Evolutionary conservation across 441 rosid species (phyloP).

Genomic region (Euphorbia neoarborescens): DNA sequence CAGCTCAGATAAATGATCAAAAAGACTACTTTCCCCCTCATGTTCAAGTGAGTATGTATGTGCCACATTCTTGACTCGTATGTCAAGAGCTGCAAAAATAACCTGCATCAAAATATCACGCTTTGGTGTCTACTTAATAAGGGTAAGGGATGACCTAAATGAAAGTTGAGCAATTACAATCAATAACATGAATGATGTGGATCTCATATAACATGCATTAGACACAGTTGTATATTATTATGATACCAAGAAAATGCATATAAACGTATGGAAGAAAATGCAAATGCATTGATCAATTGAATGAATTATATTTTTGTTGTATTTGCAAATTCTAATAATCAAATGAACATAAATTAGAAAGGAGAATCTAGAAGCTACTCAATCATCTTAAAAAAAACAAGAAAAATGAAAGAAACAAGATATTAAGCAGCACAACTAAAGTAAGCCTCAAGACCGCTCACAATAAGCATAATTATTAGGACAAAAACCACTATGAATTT

Average conservation of each 20-base stretch:
- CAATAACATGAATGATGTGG: not conserved
- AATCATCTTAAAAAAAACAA: not conserved
- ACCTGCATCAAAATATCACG: slow-evolving; percentile 41
- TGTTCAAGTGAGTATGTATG: slow-evolving; percentile 76
- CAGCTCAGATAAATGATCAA: slow-evolving; percentile 63
- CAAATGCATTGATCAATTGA: not conserved
- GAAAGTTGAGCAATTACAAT: not conserved
- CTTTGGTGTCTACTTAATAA: not conserved
- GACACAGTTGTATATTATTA: not conserved
- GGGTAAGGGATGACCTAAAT: not conserved
- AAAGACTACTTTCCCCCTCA: slow-evolving; percentile 57
- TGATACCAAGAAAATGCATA: not conserved
- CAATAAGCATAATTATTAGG: not conserved
- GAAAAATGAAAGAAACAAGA: not conserved
- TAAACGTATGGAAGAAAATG: not conserved
- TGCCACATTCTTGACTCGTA: slow-evolving; percentile 80
- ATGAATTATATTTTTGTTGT: not conserved
- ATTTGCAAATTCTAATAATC: not conserved
- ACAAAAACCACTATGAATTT: not conserved
- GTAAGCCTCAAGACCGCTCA: not conserved
- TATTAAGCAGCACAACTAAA: not conserved
- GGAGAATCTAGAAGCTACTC: not conserved
- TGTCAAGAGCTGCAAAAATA: slow-evolving; percentile 74
- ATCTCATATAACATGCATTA: not conserved
- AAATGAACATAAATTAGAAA: not conserved